Evolutionary conservation across 1,284 basidiomycete species (phyloP), one percentile per base, ranked within the genome.

Genomic region (Tilletia setariae): DNA sequence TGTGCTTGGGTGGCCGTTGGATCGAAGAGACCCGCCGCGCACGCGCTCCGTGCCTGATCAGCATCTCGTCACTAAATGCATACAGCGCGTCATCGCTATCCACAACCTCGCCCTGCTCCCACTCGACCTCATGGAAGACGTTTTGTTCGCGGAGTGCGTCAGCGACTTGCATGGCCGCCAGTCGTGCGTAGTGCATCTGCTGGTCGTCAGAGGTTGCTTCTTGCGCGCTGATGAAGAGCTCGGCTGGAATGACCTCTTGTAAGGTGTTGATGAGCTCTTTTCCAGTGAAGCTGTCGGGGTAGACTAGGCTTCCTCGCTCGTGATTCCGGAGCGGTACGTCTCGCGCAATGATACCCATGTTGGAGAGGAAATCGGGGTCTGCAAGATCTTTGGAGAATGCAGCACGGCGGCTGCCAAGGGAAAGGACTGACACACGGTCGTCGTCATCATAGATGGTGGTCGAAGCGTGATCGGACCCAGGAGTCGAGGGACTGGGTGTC

Each of bases 61-160:
- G 67, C 35, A 72, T 72, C 76, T 96, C 94, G 72, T 93, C 93
- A 83, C 94, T 86, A 85, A 98, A 97, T 87, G 92, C 93, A 84
- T 93, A 97, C 6, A 98, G 93, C 76, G 96, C 93, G 76, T 96
- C 94, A 1, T 94, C 90, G 3, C 92, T 90, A 79, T 97, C 95
- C 69, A 90, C 89, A 59, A 98, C 84, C 0, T 89, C 86, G 28
- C 89, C 88, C 68, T 90, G 89, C 42, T 92, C 93, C 92, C 94
- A 96, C 82, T 97, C 94, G 7, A 97, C 94, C 81, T 98, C 95
- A 81, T 95, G 93, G 82, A 98, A 94, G 86, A 94, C 96, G 7
- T 61, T 61, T 61, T 61, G 56, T 13, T 61, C 56, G 1, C 56
- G 56, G 9, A 61, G 28, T 6, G 32, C 63, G 35, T 63, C 42